Evolutionary conservation across 2,329 filamentous ascomycete species (phyloP), one percentile per base, ranked within the genome.

Genomic region (Cercospora zeae-maydis): DNA sequence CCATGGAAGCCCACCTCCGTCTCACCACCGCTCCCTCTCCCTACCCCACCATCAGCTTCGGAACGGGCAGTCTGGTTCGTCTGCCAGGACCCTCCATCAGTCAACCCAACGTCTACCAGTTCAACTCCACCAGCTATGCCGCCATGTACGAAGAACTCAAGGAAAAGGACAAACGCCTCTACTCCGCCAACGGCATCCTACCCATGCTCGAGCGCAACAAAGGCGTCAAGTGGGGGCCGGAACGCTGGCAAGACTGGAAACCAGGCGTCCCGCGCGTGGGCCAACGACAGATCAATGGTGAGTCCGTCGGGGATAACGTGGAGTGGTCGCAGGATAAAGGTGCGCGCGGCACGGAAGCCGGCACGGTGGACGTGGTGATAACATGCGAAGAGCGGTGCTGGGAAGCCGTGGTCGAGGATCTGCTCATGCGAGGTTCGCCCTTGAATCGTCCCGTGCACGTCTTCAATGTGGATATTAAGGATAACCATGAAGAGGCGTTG

Each of bases 1-100:
- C 91, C n/a, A 98, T 99, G 95, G 95, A 98, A 83, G 93, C 93
- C n/a, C 95, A 99, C 77, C 86, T 97, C 30, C 91, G 91, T 66
- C 88, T 99, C 34, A 91, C 95, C 4, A 85, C 90, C 64, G 91
- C 92, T 5, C 70, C 72, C 1, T 52, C 53, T 2, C 69, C 72
- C 4, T 98, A 95, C 73, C 95, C 95, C n/a, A 93, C 96, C 70
- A 96, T 98, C 71, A 98, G 93, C 16, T 99, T 98, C 76, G 95
- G 95, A 66, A 99, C 95, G 0, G 95, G 95, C 60, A 96, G 92
- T 16, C 87, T 96, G 16, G 95, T 99, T 70, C 91, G 95, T 27
- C 83, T 99, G 0, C 95, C 95, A 0, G 95, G 95, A 0, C 93
- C 95, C 1, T 90, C 88, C 34, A 95, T 97, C 67, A 89, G 87